Percentiles rank a stretch among this genome's conserved stretches.
These are phyloP conservation scores for Pseudomassariella vexata DNA, from an alignment of 2,329 filamentous ascomycete genomes.

Conservation along the genomic window DNA sequence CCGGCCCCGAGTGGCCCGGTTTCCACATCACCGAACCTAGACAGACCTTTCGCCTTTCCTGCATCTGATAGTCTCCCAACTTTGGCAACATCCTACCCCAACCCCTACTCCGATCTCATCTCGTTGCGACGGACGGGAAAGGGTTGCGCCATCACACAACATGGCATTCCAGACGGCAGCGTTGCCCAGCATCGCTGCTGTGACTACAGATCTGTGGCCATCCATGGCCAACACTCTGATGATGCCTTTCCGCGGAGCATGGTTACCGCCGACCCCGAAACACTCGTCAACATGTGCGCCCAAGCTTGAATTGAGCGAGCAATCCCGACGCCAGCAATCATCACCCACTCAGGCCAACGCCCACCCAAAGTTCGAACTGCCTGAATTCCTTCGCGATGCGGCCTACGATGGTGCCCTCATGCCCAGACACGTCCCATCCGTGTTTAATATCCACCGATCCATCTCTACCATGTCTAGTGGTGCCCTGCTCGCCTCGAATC, in stretches of 20 bases:
- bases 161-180: slow-evolving; percentile 25
- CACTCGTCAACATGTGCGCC: no score
- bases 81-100: no score
- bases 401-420: slow-evolving; percentile 13
- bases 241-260: slow-evolving; percentile 26
- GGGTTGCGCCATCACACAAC: no score
- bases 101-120: no score
- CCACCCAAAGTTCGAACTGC: slow-evolving; percentile 18
- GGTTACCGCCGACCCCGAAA: slow-evolving; percentile 7
- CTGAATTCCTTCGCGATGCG: slow-evolving; percentile 27
- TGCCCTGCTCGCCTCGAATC: slow-evolving; percentile 22
- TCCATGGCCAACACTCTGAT: slow-evolving; percentile 35
- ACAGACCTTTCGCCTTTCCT: no score
- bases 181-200: slow-evolving; percentile 33
- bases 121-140: no score
- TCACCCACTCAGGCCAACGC: no score
- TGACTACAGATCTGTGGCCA: slow-evolving; percentile 38
- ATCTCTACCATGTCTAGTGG: slow-evolving; percentile 24
- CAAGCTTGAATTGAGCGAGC: no score
- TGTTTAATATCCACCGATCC: slow-evolving; percentile 25
- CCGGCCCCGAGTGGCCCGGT: no score
- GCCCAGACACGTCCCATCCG: slow-evolving; percentile 14
- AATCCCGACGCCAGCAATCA: no score
- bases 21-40: no score
- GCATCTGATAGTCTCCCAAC: no score